phyloP scores from a whole-genome alignment of 768 basidiomycete genomes.

The Lentinula edodes region DNA sequence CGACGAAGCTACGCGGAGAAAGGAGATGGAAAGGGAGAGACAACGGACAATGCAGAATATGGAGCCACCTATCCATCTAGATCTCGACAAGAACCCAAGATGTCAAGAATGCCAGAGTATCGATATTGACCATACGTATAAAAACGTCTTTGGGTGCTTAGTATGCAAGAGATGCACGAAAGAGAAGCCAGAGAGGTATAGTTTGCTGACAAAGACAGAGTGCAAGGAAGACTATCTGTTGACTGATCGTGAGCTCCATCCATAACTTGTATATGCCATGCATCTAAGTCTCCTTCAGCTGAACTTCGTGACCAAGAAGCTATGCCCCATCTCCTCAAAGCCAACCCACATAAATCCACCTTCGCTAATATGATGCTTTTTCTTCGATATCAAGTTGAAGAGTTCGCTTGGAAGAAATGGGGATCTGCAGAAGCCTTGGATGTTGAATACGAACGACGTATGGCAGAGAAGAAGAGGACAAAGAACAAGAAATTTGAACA shows the following conservation, averaged over 20 bases:
- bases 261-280: slow-evolving; percentile 1
- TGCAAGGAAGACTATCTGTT: slow-evolving; percentile 98
- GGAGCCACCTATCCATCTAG: slow-evolving; percentile 75
- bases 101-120: slow-evolving; percentile 84
- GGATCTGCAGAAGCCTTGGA: slow-evolving; percentile 90
- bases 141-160: slow-evolving; percentile 75
- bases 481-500: slow-evolving; percentile 95
- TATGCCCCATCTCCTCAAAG: slow-evolving; percentile 89
- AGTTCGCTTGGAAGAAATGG: slow-evolving; percentile 98
- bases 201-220: slow-evolving; percentile 95
- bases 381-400: slow-evolving; percentile 89
- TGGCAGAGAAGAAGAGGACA: slow-evolving; percentile 79
- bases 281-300: slow-evolving; percentile 38
- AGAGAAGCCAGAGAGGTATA: slow-evolving; percentile 86
- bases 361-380: slow-evolving; percentile 99
- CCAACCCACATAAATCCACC: slow-evolving; percentile 91
- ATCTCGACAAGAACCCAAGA: slow-evolving; percentile 70
- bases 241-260: slow-evolving; percentile 68
- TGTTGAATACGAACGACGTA: slow-evolving; percentile 75
- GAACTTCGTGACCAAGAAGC: slow-evolving; percentile 90
- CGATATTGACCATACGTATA: slow-evolving; percentile 81
- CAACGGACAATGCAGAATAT: slow-evolving; percentile 69
- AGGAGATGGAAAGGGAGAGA: slow-evolving; percentile 78
- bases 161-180: slow-evolving; percentile 93
- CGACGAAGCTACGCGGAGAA: slow-evolving; percentile 67